Base-by-base conservation (phyloP, 164 flowering plant genomes). In the Magnolia officinalis region DNA sequence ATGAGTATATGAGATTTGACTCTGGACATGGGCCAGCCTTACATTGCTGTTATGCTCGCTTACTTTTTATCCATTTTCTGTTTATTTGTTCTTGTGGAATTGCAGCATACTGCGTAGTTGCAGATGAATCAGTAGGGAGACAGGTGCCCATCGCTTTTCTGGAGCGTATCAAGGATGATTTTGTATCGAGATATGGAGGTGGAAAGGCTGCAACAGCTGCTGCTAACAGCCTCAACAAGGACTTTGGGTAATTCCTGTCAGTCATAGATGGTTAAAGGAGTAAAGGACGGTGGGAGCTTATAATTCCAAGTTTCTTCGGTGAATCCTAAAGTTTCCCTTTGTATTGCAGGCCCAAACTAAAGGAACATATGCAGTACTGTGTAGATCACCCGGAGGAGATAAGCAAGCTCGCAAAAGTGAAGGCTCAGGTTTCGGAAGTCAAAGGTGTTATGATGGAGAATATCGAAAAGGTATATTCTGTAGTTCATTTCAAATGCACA, bases 341-440 rank as follows among this genome's bases (percentile, higher is more conserved):
- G 23, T 75, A n/a, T 72, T 61, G 52, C 37, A 81, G 83, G 49
- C 61, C 78, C 16, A 78, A 81, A 69, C 52, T 81, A 26, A 78
- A 72, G 68, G 80, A 75, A 11, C 82, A 80, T 55, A 80, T 80
- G 80, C 82, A 78, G 67, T 81, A 81, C 63, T 81, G 83, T 49
- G 55, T 75, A 2, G 81, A 75, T 63, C 81, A 81, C 55, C 81
- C 83, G 4, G 83, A 81, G 77, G 84, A 79, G 61, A 69, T 81
- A 49, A 79, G 79, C 64, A 82, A 79, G 80, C 72, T 82, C 14
- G 79, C 84, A 16, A 82, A 82, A 72, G 84, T 82, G 82, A 76
- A 82, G 76, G 82, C 84, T 58, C 84, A 82, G 77, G 84, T 81
- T 59, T 71, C 83, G n/a, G 83, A 81, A 73, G 83, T 81, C 14